Percentiles rank a stretch among this genome's conserved stretches.
Evolutionary conservation across 2,329 filamentous ascomycete species (phyloP).

Genomic region (Aplosporella prunicola): DNA sequence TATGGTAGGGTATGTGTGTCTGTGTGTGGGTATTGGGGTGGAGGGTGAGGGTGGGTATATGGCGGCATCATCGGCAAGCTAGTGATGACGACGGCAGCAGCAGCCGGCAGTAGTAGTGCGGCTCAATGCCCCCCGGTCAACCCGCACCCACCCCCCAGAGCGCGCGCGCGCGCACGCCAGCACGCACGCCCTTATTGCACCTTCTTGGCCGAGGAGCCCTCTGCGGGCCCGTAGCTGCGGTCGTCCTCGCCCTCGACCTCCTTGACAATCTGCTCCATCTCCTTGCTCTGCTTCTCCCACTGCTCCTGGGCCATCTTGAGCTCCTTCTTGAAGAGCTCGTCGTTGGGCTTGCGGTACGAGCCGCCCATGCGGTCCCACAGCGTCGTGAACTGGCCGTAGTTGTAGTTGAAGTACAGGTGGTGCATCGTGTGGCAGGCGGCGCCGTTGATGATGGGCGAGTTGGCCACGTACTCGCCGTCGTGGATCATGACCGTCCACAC

Average conservation of each 20-base stretch:
- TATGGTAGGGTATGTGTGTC: too few relatives aligned
- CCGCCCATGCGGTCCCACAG: conserved; percentile 82
- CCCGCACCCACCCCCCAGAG: too few relatives aligned
- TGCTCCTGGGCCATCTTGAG: conserved; percentile 74
- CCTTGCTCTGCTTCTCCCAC: conserved; percentile 67
- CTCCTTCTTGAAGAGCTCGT: conserved; percentile 74
- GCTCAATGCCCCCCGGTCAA: too few relatives aligned
- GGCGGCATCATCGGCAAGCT: too few relatives aligned
- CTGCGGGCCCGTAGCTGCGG: conserved; percentile 30
- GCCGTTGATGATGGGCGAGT: conserved; percentile 86
- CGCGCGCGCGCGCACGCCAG: too few relatives aligned
- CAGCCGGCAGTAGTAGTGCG: too few relatives aligned
- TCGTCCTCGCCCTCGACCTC: conserved; percentile 56
- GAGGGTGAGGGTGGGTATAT: too few relatives aligned
- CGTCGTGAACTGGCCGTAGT: conserved; percentile 92
- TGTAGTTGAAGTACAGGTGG: conserved; percentile 69
- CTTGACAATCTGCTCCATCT: conserved; percentile 67
- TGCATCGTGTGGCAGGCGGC: conserved; percentile 91
- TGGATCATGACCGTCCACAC: conserved; percentile 96
- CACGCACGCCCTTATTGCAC: conserved; percentile 18
- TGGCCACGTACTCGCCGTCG: conserved; percentile 87
- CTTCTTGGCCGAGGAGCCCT: conserved; percentile 32
- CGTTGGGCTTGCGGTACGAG: conserved; percentile 78
- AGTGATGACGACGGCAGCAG: too few relatives aligned
- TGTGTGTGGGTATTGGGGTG: too few relatives aligned